A percentile compares a stretch with the other conserved stretches of the same genome.
phyloP scores from a whole-genome alignment of 2,329 filamentous ascomycete genomes.

The Chaetomiaceae sp. region DNA sequence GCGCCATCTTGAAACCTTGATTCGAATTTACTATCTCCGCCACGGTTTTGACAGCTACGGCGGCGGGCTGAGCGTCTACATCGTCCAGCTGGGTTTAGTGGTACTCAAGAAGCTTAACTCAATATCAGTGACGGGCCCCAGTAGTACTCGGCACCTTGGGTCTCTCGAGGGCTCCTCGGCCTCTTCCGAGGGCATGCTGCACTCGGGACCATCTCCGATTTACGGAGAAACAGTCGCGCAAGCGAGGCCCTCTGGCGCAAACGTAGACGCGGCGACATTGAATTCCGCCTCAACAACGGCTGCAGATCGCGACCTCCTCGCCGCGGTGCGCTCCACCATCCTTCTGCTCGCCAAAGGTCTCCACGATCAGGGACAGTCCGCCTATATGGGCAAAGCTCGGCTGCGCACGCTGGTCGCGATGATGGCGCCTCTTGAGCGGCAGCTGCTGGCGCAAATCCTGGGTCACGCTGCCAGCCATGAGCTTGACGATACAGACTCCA shows the following conservation, averaged over 20 bases:
- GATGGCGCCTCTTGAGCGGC: neutral
- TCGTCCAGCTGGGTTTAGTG: slow-evolving; percentile 22
- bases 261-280: neutral
- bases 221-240: no score
- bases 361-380: slow-evolving; percentile 11
- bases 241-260: no score
- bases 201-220: no score
- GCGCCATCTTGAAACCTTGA: slow-evolving; percentile 25
- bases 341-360: slow-evolving; percentile 11
- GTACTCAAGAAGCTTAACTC: slow-evolving; percentile 19
- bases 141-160: no score
- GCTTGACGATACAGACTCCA: no score
- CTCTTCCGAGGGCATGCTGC: no score
- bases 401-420: neutral
- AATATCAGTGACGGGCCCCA: no score
- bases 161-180: no score
- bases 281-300: neutral
- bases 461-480: neutral
- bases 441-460: neutral
- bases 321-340: slow-evolving; percentile 7
- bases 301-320: neutral
- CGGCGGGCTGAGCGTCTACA: slow-evolving; percentile 17
- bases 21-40: slow-evolving; percentile 29
- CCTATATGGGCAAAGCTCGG: slow-evolving; percentile 11
- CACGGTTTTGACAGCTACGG: slow-evolving; percentile 27